phyloP scores from a whole-genome alignment of 768 basidiomycete genomes.

The Butyriboletus loyo region DNA sequence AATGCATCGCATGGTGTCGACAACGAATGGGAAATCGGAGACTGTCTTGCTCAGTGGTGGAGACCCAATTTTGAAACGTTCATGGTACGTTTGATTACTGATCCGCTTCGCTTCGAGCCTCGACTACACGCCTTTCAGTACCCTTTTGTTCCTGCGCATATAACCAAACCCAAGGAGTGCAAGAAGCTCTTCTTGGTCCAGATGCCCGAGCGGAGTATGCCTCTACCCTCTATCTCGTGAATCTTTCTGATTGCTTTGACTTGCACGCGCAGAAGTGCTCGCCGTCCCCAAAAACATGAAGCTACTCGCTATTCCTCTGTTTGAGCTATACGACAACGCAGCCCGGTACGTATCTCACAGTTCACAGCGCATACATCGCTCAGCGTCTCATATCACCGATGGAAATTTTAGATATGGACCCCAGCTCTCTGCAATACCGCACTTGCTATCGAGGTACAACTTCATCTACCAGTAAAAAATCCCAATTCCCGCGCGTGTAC shows the following conservation, averaged over 20 bases:
- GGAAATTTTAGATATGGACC: constrained; percentile 68
- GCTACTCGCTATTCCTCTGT: constrained; percentile 91
- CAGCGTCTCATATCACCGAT: not conserved
- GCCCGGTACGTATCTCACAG: constrained; percentile 53
- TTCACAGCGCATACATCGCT: not conserved
- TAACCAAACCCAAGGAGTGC: constrained; percentile 97
- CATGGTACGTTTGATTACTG: constrained; percentile 62
- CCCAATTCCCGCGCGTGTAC: not conserved
- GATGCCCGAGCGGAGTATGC: constrained; percentile 91
- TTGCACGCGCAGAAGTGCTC: constrained; percentile 67
- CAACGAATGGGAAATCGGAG: constrained; percentile 95
- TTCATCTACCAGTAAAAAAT: constrained; percentile 66
- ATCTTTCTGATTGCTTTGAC: not conserved
- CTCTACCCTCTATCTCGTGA: not conserved
- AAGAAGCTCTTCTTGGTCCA: constrained; percentile 95
- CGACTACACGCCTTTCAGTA: constrained; percentile 50
- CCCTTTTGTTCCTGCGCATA: constrained; percentile 91
- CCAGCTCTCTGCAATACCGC: constrained; percentile 91
- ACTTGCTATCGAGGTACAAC: constrained; percentile 83
- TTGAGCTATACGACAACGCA: constrained; percentile 97
- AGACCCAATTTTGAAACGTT: constrained; percentile 98
- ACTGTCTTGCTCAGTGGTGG: constrained; percentile 99
- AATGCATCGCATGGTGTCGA: constrained; percentile 73
- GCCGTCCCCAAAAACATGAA: constrained; percentile 99
- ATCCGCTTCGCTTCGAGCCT: not conserved